phyloP scores from a whole-genome alignment of 305 asterid genomes.

The Fraxinus paxiana region DNA sequence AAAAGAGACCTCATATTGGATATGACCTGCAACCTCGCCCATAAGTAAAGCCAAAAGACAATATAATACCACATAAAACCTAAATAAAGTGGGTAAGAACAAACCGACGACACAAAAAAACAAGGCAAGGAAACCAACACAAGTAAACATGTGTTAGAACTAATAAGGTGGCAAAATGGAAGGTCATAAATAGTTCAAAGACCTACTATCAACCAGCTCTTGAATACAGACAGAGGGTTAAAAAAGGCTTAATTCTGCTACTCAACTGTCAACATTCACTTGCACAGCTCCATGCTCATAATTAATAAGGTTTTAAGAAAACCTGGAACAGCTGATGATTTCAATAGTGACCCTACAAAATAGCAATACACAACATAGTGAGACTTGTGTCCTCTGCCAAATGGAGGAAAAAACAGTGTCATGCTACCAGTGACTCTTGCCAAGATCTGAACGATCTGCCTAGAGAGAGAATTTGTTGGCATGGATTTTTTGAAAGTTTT shows the following conservation, averaged over 20 bases:
- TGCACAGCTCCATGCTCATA: background rate
- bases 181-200: background rate
- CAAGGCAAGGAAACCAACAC: background rate
- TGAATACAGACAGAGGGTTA: background rate
- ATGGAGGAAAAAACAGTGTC: background rate
- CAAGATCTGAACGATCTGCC: background rate
- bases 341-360: background rate
- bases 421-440: background rate
- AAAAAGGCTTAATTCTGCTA: background rate
- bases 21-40: background rate
- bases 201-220: background rate
- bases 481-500: background rate
- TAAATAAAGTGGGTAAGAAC: background rate
- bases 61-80: background rate
- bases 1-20: background rate
- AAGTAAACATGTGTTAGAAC: background rate
- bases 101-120: background rate
- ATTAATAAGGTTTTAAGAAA: background rate
- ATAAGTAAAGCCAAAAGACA: background rate
- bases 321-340: background rate
- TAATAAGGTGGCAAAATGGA: background rate
- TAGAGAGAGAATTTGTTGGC: background rate
- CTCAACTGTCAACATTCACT: background rate
- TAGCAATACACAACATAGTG: background rate
- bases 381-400: background rate